These are phyloP conservation scores for Pseudogymnoascus sp. DNA, from an alignment of 2,329 filamentous ascomycete genomes.

Conservation along the genomic window DNA sequence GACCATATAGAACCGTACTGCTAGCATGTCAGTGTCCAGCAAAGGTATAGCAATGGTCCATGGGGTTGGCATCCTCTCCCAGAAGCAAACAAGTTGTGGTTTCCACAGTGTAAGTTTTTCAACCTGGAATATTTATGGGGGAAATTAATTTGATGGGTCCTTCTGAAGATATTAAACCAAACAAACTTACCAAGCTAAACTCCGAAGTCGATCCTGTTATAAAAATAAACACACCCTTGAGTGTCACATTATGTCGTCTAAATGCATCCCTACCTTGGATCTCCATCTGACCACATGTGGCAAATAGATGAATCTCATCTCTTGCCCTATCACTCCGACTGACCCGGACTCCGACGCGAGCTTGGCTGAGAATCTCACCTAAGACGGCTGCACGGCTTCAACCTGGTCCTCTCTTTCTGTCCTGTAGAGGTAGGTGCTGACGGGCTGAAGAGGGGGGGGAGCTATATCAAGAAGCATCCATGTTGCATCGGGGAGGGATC, in stretches of 20 bases:
- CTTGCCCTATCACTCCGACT: background rate
- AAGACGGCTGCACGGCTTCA: background rate
- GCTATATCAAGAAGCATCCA: background rate
- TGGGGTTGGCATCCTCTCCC: background rate
- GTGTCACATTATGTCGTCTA: background rate
- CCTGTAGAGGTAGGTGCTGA: background rate
- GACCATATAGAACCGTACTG: background rate
- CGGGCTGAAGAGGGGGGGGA: background rate
- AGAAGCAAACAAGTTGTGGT: background rate
- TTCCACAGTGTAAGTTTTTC: background rate
- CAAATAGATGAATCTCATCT: background rate
- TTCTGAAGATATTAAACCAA: background rate
- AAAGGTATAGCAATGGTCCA: background rate
- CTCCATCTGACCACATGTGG: background rate
- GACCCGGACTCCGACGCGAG: background rate
- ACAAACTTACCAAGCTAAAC: background rate
- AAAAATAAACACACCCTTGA: background rate
- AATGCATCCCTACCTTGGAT: background rate
- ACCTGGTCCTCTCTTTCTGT: background rate
- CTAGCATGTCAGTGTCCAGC: background rate
- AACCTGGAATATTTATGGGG: background rate
- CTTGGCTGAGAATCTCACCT: background rate
- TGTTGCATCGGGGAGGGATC: background rate
- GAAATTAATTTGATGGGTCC: background rate
- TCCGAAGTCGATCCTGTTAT: background rate